Evolutionary conservation across 345 rosid species (phyloP).

Genomic region (Syzygium grande): DNA sequence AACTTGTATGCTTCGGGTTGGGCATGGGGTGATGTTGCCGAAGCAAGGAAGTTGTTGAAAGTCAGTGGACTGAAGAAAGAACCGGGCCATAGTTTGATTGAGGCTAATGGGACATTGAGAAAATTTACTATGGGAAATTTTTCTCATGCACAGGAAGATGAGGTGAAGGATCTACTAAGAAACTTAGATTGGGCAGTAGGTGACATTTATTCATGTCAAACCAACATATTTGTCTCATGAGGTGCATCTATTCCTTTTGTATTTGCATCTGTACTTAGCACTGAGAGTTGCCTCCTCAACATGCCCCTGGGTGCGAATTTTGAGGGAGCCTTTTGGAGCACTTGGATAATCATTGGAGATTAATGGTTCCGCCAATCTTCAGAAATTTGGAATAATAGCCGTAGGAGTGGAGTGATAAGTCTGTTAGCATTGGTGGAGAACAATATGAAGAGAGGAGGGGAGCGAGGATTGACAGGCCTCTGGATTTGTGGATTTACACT

Average conservation of each 20-base stretch:
- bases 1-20: slow-evolving; percentile 53
- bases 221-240: background rate
- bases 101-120: slow-evolving; percentile 30
- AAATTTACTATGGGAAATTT: slow-evolving; percentile 37
- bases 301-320: background rate
- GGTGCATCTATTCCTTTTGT: background rate
- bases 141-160: slow-evolving; percentile 35
- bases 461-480: background rate
- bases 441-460: background rate
- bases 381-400: background rate
- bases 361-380: background rate
- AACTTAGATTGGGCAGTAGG: slow-evolving; percentile 14
- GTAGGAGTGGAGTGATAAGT: background rate
- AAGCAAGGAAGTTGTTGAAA: slow-evolving; percentile 52
- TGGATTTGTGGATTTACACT: background rate
- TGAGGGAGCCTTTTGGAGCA: background rate
- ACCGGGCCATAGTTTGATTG: slow-evolving; percentile 46
- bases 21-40: slow-evolving; percentile 48
- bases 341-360: background rate
- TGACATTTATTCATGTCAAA: slow-evolving; percentile 4
- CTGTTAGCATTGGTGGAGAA: background rate
- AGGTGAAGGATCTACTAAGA: slow-evolving; percentile 25
- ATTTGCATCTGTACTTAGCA: background rate
- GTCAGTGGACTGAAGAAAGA: slow-evolving; percentile 50
- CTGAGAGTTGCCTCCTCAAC: background rate